Conservation (phyloP, 306 rosid species). For the Vicia villosa region DNA sequence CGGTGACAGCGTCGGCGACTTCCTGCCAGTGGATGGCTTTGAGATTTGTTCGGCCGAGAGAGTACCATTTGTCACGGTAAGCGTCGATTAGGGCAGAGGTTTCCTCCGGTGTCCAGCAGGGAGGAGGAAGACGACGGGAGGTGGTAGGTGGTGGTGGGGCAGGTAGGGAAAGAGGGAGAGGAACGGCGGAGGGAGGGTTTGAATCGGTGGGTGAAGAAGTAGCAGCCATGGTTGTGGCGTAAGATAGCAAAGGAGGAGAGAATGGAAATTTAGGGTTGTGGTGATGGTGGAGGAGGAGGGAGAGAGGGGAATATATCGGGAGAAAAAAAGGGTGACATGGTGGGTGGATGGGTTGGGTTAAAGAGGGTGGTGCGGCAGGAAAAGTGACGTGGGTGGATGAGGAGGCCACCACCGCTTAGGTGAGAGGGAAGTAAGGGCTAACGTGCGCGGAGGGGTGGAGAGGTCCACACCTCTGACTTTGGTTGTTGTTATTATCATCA, state of each 20-base stretch:
- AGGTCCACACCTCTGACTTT: slow-evolving; percentile 42
- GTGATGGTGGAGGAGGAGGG: neutral
- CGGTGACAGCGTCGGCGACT: slow-evolving; percentile 77
- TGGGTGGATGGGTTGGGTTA: neutral
- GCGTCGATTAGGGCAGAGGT: slow-evolving; percentile 84
- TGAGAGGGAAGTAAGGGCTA: slow-evolving; percentile 29
- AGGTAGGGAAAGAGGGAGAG: slow-evolving; percentile 8
- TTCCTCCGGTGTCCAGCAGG: slow-evolving; percentile 93
- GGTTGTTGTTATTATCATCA: neutral
- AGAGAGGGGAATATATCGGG: neutral
- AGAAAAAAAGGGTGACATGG: slow-evolving; percentile 2
- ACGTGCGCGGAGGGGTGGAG: slow-evolving; percentile 44
- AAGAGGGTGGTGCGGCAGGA: slow-evolving; percentile 36
- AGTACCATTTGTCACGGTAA: slow-evolving; percentile 88
- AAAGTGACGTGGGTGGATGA: slow-evolving; percentile 45
- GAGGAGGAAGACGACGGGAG: slow-evolving; percentile 86
- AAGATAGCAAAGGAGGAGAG: neutral
- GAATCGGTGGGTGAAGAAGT: slow-evolving; percentile 39
- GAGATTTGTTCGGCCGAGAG: slow-evolving; percentile 87
- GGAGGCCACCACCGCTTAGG: slow-evolving; percentile 42
- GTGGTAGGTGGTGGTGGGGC: slow-evolving; percentile 32
- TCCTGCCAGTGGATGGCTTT: slow-evolving; percentile 96
- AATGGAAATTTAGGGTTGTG: neutral
- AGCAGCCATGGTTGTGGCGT: neutral
- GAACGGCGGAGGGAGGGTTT: slow-evolving; percentile 39